Evolutionary conservation across 345 rosid species (phyloP), one percentile per base, ranked within the genome.

Genomic region (Ailanthus altissimus): DNA sequence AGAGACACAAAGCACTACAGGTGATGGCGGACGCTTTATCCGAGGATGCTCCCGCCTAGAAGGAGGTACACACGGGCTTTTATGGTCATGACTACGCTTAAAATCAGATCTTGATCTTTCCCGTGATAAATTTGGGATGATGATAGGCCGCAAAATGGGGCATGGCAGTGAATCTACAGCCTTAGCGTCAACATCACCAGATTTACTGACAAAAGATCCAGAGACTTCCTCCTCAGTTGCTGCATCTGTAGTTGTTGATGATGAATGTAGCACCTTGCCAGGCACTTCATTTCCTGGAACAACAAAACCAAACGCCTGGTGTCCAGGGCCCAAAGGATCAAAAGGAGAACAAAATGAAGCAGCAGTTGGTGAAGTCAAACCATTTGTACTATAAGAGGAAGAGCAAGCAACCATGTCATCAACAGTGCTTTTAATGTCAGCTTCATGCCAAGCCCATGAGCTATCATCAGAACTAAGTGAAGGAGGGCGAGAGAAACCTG

Each of bases 381-480:
- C 97, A 81, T 87, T 95, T 76, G 98, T 87, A 79, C 91, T 90
- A 77, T 95, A 95, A 60, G 99, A 88, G 77, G 99, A 95, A 26
- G 98, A 89, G 88, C 90, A 90, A 13, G 98, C 95, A 86, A 93
- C 97, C 99, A 95, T 87, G 78, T 95, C 99, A 85, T 95, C 99
- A 83, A 95, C 97, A 56, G 95, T 84, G 79, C 97, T 90, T 83
- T 86, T 95, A 89, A 95, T 91, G 82, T 93, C 99, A 57, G 99
- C 98, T 86, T 95, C 99, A 84, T 81, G 96, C 94, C 93, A 89
- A 81, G 99, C 92, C 98, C 98, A 95, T 54, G 89, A 89, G 85
- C 99, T 89, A 88, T 95, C 99, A 86, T 95, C 99, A 81, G 99
- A 95, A 86, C 99, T 93, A 83, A 90, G 96, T 59, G 99, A 95